phyloP scores from a whole-genome alignment of 257 asterid genomes.

The Nicotiana paniculata region DNA sequence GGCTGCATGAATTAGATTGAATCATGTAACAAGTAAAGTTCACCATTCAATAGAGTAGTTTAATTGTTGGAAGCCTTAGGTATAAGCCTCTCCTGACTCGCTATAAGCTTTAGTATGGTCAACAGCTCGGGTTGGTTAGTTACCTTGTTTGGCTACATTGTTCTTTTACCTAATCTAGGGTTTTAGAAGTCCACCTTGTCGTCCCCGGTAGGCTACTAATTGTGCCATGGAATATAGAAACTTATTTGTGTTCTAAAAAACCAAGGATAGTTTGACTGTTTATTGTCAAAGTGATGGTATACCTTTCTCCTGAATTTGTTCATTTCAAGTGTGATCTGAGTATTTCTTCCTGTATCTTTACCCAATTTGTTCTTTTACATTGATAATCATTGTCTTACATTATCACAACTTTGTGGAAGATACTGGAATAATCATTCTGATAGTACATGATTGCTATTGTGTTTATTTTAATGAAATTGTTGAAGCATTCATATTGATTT shows the following conservation, averaged over 20 bases:
- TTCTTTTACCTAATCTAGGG: not conserved
- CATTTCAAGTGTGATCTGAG: not conserved
- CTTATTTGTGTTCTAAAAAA: not conserved
- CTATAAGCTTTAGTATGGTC: not conserved
- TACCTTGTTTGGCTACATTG: not conserved
- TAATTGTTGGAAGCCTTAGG: not conserved
- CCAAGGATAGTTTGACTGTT: not conserved
- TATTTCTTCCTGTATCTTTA: not conserved
- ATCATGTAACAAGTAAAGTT: not conserved
- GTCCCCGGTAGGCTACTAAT: not conserved
- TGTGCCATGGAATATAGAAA: not conserved
- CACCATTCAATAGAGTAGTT: not conserved
- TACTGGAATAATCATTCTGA: not conserved
- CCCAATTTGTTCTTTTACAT: not conserved
- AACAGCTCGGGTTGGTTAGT: not conserved
- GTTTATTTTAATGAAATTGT: too few relatives aligned
- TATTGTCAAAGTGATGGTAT: not conserved
- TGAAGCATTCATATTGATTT: slow-evolving; percentile 6
- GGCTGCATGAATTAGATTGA: not conserved
- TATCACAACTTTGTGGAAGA: not conserved
- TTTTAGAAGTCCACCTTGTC: not conserved
- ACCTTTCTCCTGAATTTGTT: not conserved
- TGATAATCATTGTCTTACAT: not conserved
- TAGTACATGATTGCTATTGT: not conserved
- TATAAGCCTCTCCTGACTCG: not conserved